Evolutionary conservation across 352 stramenopile genomes (phyloP).

Genomic region (Phytophthora uliginosa): DNA sequence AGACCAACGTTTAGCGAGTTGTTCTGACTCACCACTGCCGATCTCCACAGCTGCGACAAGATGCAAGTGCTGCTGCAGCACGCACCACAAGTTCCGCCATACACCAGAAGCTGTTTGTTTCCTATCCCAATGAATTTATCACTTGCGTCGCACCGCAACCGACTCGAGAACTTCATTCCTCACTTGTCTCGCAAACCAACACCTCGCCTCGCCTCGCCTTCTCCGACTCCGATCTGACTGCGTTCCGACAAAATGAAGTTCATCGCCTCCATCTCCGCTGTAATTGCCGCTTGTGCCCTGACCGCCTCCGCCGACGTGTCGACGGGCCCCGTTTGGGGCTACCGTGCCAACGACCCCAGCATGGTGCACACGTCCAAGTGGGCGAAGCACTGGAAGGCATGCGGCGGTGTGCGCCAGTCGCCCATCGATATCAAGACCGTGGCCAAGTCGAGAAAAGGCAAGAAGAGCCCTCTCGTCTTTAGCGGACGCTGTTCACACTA

Average conservation of each 20-base stretch:
- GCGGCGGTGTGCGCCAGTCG: slow-evolving; percentile 47
- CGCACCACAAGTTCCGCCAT: no score
- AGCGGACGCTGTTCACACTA: slow-evolving; percentile 39
- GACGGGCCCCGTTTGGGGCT: slow-evolving; percentile 38
- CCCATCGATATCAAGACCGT: slow-evolving; percentile 50
- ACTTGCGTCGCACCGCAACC: no score
- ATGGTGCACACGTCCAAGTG: slow-evolving; percentile 41
- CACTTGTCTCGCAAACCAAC: slow-evolving; percentile 28
- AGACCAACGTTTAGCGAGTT: no score
- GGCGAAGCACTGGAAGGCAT: slow-evolving; percentile 31
- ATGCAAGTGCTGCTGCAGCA: no score
- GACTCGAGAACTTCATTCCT: slow-evolving; percentile 13
- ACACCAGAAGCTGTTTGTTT: no score
- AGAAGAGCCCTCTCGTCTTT: slow-evolving; percentile 38
- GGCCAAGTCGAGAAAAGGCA: slow-evolving; percentile 13
- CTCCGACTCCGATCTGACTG: slow-evolving; percentile 16
- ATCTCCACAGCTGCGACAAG: no score
- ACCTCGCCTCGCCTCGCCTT: slow-evolving; percentile 14
- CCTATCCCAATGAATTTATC: no score
- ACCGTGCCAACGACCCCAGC: slow-evolving; percentile 29
- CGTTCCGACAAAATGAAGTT: slow-evolving; percentile 37
- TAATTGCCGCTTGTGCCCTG: slow-evolving; percentile 20
- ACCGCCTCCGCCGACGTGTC: slow-evolving; percentile 25
- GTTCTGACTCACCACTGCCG: no score
- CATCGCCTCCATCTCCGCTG: slow-evolving; percentile 26